Base-by-base conservation (phyloP, 1,284 basidiomycete genomes). In the Pseudozyma sp. region DNA sequence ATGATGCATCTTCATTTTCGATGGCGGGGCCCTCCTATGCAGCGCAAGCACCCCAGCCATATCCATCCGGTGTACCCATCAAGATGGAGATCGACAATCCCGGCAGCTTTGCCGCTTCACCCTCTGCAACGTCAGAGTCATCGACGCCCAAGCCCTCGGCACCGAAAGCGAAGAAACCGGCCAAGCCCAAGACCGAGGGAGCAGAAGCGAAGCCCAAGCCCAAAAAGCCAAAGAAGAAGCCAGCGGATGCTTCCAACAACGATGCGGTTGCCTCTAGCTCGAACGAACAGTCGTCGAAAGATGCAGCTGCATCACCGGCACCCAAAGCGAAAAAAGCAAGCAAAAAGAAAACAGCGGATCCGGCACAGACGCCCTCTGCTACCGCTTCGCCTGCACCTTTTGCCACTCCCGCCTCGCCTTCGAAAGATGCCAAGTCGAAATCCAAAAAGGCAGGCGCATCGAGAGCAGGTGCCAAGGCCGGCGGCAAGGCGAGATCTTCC, bases 191-290 rank as follows among this genome's bases (percentile, higher is more conserved):
- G 16, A 16, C 54, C 4, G 69, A 73, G 39, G 46, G 40, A 8
- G 49, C 57, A 19, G 62, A 74, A 5, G 14, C 43, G 19, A 44
- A 44, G 11, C n/a, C 66, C 4, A 74, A 74, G 13, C 54, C 62
- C 0, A 74, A 74, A 49, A 68, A 74, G 54, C 57, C 59, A 13
- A 73, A 65, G 55, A 73, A 68, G 62, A 65, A 61, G 42, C 37
- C 62, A 14, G 42, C 59, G 29, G 51, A 54, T 13, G 54, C 59
- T 24, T 50, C 59, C 6, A 13, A 48, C 4, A 40, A 24, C 37
- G 48, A 48, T n/a, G 29, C 47, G 14, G 42, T 29, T n/a, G 39
- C 52, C 8, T 33, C 33, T 30, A 35, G 34, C 4, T 16, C 53
- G 6, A 42, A 52, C 51, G 45, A 49, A 53, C 54, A 39, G 7